A percentile compares a stretch with the other conserved stretches of the same genome.
phyloP scores from a whole-genome alignment of 331 rosid genomes.

The Rhamnella rubrinervis region DNA sequence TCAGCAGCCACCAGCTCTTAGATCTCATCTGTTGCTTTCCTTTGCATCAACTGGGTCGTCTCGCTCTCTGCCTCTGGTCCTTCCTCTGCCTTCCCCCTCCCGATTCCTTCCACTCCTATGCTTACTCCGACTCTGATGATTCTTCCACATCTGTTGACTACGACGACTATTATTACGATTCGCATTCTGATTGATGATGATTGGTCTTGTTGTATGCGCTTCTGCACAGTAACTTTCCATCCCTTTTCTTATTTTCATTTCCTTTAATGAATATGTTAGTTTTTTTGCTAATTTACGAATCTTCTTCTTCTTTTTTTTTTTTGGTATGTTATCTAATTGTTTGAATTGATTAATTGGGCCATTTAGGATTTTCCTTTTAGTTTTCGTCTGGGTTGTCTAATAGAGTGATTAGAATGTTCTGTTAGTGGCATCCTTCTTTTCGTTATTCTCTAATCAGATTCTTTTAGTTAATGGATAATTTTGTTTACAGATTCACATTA shows the following conservation, averaged over 20 bases:
- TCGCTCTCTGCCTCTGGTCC: conserved; percentile 67
- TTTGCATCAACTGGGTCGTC: conserved; percentile 68
- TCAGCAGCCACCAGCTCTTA: conserved; percentile 51
- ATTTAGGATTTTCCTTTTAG: background rate
- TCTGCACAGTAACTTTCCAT: conserved; percentile 23
- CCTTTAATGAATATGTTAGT: background rate
- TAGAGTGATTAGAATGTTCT: too few species aligned
- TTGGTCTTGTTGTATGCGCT: background rate
- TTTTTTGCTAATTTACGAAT: background rate
- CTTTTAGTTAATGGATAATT: background rate
- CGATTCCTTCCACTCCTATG: conserved; percentile 35
- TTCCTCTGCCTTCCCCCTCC: conserved; percentile 67
- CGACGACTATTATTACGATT: conserved; percentile 40
- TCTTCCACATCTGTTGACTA: conserved; percentile 42
- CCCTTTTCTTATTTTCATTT: background rate
- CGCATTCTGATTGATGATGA: conserved; percentile 60
- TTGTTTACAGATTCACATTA: too few species aligned
- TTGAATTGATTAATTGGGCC: conserved; percentile 9
- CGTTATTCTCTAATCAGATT: background rate
- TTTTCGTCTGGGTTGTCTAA: background rate
- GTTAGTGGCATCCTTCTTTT: too few species aligned
- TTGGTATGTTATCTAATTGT: background rate
- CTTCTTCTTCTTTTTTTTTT: background rate
- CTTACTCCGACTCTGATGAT: conserved; percentile 34
- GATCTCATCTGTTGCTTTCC: conserved; percentile 68